Evolutionary conservation across 1,139 yeast genomes (phyloP), one percentile per base, ranked within the genome.

Genomic region (Ogataea hybrid): DNA sequence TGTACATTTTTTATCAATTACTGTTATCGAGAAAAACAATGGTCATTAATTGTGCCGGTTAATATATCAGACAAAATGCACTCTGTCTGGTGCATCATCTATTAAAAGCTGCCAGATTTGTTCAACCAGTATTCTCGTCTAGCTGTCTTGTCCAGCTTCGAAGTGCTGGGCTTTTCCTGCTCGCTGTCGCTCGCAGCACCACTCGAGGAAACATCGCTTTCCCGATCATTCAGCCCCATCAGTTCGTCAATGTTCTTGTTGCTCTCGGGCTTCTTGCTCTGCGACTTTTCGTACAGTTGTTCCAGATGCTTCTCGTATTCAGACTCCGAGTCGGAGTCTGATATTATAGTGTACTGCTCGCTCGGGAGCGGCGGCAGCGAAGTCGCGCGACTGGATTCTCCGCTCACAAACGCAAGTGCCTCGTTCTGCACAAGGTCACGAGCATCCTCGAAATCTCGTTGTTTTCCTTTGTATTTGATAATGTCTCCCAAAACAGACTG

Each of bases 401-500:
- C 52, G 22, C 52, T 50, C 11, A 56, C 64, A 9, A 51, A 57
- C 22, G 51, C 54, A 46, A 69, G 64, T 3, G 92, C 90, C 45
- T 77, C 76, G 58, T 85, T 86, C 8, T 66, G 64, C 2, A 84
- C 87, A 47, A 75, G 66, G 33, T 67, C 68, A 59, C 95, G 72
- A 40, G 86, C 95, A 61, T 87, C 96, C 41, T 76, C 77, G 61
- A 87, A 87, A 58, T 85, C 90, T 63, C 96, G 71, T 52, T 75
- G 79, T 47, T 79, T 79, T 3, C 96, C 96, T 48, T 74, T 77
- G 58, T 79, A 83, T 56, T 79, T 81, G 48, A 88, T 84, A 14
- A 88, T 84, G 53, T 84, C 86, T 3, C 96, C 96, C 41, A 88
- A 63, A 16, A 88, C 83, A 52, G 88, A 84, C 60, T 78, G 77